Evolutionary conservation across 805 yeast species (phyloP).

Genomic region (Cyberlindnera bimundalis): DNA sequence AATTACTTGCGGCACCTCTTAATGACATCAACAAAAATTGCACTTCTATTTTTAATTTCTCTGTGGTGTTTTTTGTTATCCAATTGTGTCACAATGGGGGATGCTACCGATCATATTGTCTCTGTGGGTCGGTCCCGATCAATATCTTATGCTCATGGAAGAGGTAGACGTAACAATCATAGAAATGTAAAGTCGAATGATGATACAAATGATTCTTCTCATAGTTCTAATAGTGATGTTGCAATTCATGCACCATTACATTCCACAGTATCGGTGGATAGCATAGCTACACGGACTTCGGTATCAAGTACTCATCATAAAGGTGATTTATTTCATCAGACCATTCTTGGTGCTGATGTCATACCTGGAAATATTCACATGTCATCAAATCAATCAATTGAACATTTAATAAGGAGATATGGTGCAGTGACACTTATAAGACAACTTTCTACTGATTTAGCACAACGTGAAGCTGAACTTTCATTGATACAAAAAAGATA

Average conservation of each 20-base stretch:
- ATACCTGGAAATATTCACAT: constrained; percentile 37
- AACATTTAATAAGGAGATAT: constrained; percentile 30
- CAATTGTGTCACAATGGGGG: neutral
- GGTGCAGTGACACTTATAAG: constrained; percentile 38
- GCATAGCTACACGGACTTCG: constrained; percentile 7
- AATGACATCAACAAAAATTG: too few species aligned
- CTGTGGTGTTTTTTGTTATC: neutral
- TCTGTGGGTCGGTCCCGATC: constrained; percentile 14
- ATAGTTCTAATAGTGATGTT: constrained; percentile 1
- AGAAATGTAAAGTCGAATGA: neutral
- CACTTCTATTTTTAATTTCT: neutral
- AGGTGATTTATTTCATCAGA: constrained; percentile 14
- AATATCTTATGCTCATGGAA: constrained; percentile 16
- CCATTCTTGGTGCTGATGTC: constrained; percentile 9
- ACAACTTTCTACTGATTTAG: constrained; percentile 46
- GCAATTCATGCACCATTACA: constrained; percentile 16
- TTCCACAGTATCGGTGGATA: constrained; percentile 15
- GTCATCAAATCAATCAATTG: constrained; percentile 28
- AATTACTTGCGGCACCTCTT: too few species aligned
- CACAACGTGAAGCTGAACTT: constrained; percentile 45
- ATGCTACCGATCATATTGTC: neutral
- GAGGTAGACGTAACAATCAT: constrained; percentile 3
- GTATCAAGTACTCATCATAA: neutral
- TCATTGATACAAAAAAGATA: constrained; percentile 34
- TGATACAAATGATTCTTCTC: neutral